These are phyloP conservation scores for Aspergillus ochraceoroseus DNA, from an alignment of 2,329 filamentous ascomycete genomes.

Conservation along the genomic window DNA sequence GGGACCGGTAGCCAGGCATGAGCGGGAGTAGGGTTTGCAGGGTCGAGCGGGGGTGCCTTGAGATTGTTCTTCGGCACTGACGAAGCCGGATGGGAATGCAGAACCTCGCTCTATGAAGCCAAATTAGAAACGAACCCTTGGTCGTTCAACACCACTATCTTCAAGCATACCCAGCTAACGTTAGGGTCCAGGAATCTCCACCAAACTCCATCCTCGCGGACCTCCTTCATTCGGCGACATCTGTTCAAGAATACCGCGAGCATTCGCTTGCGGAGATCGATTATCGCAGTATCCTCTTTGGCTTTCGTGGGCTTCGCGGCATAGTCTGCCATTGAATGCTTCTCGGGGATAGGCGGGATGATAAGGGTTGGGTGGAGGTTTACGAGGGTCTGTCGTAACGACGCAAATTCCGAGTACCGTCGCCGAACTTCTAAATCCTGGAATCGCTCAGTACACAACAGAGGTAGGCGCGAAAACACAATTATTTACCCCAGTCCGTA, in stretches of 20 bases:
- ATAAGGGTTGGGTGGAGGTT: slow-evolving; percentile 91
- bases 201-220: slow-evolving; percentile 90
- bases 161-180: slow-evolving; percentile 81
- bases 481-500: slow-evolving; percentile 74
- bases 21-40: slow-evolving; percentile 82
- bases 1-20: slow-evolving; percentile 87
- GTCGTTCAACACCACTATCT: slow-evolving; percentile 16
- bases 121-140: slow-evolving; percentile 24
- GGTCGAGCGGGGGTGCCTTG: slow-evolving; percentile 90
- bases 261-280: slow-evolving; percentile 96
- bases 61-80: slow-evolving; percentile 91
- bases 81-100: slow-evolving; percentile 82
- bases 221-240: slow-evolving; percentile 85
- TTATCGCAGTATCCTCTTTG: slow-evolving; percentile 95
- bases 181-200: slow-evolving; percentile 98
- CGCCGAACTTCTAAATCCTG: slow-evolving; percentile 93
- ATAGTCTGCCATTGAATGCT: slow-evolving; percentile 98
- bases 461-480: background rate
- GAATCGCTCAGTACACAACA: background rate
- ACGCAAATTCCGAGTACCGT: slow-evolving; percentile 94
- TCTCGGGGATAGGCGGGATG: slow-evolving; percentile 95
- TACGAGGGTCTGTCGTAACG: slow-evolving; percentile 79
- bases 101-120: slow-evolving; percentile 72
- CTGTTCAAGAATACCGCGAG: slow-evolving; percentile 90
- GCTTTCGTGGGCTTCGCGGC: slow-evolving; percentile 96